These are phyloP conservation scores for Mallotus repandus DNA, from an alignment of 441 rosid species.

Conservation along the genomic window DNA sequence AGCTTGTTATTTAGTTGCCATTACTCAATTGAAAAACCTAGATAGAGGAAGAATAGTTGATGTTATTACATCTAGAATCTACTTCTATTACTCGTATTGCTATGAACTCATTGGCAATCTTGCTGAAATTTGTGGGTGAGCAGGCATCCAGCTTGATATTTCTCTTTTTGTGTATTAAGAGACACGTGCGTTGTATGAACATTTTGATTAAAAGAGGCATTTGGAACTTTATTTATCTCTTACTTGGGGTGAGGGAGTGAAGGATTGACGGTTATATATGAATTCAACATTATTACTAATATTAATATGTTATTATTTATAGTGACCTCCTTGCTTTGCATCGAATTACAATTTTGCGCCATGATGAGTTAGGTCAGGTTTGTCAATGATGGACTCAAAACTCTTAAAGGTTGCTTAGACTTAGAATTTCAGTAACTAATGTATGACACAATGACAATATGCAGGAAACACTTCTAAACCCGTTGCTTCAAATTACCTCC, in stretches of 20 bases:
- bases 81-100: conserved; percentile 69
- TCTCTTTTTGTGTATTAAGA: background rate
- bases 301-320: conserved; percentile 14
- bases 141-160: background rate
- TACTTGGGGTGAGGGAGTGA: no score
- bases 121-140: conserved; percentile 72
- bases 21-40: conserved; percentile 50
- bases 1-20: conserved; percentile 63
- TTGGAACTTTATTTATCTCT: no score
- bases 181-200: no score
- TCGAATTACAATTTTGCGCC: conserved; percentile 63
- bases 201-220: no score
- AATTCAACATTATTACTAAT: conserved; percentile 10
- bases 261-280: background rate
- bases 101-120: conserved; percentile 68
- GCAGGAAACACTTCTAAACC: conserved; percentile 73
- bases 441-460: background rate
- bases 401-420: background rate
- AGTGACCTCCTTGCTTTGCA: conserved; percentile 59
- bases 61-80: conserved; percentile 69
- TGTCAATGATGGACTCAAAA: no score
- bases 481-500: conserved; percentile 68
- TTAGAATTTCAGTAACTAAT: background rate
- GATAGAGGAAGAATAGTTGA: conserved; percentile 72
- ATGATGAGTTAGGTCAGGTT: conserved; percentile 70